Percentiles rank a stretch among this genome's conserved stretches.
Evolutionary conservation across 2,329 filamentous ascomycete species (phyloP).

Genomic region (Stromatinia cepivora): DNA sequence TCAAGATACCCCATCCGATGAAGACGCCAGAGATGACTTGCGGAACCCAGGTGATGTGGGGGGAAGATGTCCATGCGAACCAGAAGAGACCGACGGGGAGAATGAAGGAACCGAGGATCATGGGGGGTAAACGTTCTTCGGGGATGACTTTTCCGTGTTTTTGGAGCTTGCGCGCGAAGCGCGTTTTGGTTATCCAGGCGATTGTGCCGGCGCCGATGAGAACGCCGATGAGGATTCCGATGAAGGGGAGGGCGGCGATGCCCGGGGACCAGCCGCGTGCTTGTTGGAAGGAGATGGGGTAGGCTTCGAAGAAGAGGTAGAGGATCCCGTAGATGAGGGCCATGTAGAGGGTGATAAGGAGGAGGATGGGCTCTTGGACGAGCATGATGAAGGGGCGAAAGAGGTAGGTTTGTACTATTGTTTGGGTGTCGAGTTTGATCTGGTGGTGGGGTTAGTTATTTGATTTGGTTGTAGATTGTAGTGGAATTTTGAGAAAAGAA

Average conservation of each 20-base stretch:
- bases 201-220: constrained; percentile 63
- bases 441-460: constrained; percentile 25
- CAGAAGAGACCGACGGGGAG: constrained; percentile 72
- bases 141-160: constrained; percentile 66
- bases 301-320: constrained; percentile 49
- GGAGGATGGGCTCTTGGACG: constrained; percentile 37
- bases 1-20: constrained; percentile 67
- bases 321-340: constrained; percentile 36
- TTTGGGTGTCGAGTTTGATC: constrained; percentile 54
- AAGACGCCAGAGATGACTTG: constrained; percentile 61
- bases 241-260: constrained; percentile 41
- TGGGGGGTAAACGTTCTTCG: constrained; percentile 64
- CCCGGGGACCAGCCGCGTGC: constrained; percentile 45
- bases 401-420: constrained; percentile 41
- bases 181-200: constrained; percentile 63
- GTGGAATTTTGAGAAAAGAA: constrained; percentile 63
- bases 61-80: constrained; percentile 66
- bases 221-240: constrained; percentile 56
- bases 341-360: constrained; percentile 36
- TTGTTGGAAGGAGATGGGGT: constrained; percentile 48
- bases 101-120: constrained; percentile 59
- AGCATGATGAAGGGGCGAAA: constrained; percentile 45
- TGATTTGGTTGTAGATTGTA: neutral
- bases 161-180: constrained; percentile 67
- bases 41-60: constrained; percentile 62